Conservation (phyloP, 148 eudicot genomes). For the Nepenthes mirabilis region DNA sequence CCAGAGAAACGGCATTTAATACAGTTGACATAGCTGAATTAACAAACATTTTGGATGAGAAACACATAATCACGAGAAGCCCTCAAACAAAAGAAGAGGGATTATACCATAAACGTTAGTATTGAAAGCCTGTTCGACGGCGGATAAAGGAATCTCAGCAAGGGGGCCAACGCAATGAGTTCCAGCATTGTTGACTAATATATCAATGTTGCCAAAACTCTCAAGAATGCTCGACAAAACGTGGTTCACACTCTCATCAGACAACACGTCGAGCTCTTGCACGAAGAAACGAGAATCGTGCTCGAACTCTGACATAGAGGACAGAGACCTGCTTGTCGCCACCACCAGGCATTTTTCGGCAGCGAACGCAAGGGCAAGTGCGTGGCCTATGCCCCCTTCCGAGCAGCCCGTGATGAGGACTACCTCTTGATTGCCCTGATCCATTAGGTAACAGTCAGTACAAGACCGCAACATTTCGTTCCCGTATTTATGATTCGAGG, state of each 20-base stretch:
- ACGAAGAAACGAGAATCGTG: constrained; percentile 30
- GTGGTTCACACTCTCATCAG: constrained; percentile 42
- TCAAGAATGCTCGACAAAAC: constrained; percentile 36
- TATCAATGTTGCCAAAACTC: constrained; percentile 58
- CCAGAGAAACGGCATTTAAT: no score
- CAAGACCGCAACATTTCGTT: no score
- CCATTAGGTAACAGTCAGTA: constrained; percentile 18
- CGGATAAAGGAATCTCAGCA: constrained; percentile 64
- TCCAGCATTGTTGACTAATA: constrained; percentile 76
- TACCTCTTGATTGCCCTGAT: constrained; percentile 22
- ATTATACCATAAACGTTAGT: constrained; percentile 72
- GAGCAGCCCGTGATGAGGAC: constrained; percentile 76
- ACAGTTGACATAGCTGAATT: no score
- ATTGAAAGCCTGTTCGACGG: constrained; percentile 45
- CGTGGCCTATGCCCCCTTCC: constrained; percentile 73
- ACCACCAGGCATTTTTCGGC: constrained; percentile 51
- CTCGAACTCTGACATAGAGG: constrained; percentile 48
- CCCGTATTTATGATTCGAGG: no score
- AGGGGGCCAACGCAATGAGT: constrained; percentile 80
- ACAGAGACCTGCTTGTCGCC: constrained; percentile 49
- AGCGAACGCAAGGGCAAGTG: constrained; percentile 71
- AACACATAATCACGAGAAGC: no score
- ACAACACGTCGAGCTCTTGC: constrained; percentile 52
- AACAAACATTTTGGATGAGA: no score
- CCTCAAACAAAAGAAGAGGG: no score